Evolutionary conservation across 768 basidiomycete genomes (phyloP), one percentile per base, ranked within the genome.

Genomic region (Cystobasidium onofrii): DNA sequence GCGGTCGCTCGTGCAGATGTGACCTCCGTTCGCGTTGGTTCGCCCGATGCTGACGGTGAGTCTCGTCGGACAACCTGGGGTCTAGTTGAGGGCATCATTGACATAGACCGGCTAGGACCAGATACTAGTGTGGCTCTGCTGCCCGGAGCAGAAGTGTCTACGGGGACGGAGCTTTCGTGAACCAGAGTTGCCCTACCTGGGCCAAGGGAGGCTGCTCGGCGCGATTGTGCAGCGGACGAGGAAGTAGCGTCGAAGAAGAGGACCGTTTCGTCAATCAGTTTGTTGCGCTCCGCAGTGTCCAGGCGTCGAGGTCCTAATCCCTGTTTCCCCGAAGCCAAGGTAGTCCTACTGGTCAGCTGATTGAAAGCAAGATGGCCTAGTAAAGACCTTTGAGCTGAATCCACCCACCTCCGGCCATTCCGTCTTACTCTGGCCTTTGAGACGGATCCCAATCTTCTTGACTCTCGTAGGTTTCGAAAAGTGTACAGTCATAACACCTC

Each of bases 381-480:
- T n/a, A n/a, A n/a, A n/a, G n/a, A n/a, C n/a, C n/a, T n/a, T n/a
- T 31, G 46, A 73, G 20, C 55, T 75, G 23, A 25, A 44, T 17
- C 65, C 64, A 43, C 71, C 72, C 72, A 50, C 91, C 85, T 96
- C 92, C 1, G 89, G 88, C 89, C 92, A 96, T 43, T 87, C 85
- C 2, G 88, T 89, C 27, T 84, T 82, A 1, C 88, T 84, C 73
- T 84, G 88, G 1, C 90, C 93, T 55, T 87, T 83, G 25, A 99
- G 82, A 80, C 88, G 87, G 44, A 96, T 84, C 70, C 88, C 88
- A 73, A 99, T 93, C 78, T 88, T 89, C 36, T 89, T 88, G 76
- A 99, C 88, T 80, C 88, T 88, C 66, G 87, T 92, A 0, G 92
- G 87, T 80, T 95, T 95, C 34, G 83, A 83, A 46, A 90, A 81